Conservation (phyloP, 192 early-diverging fungal genomes). For the Coemansia sp. region DNA sequence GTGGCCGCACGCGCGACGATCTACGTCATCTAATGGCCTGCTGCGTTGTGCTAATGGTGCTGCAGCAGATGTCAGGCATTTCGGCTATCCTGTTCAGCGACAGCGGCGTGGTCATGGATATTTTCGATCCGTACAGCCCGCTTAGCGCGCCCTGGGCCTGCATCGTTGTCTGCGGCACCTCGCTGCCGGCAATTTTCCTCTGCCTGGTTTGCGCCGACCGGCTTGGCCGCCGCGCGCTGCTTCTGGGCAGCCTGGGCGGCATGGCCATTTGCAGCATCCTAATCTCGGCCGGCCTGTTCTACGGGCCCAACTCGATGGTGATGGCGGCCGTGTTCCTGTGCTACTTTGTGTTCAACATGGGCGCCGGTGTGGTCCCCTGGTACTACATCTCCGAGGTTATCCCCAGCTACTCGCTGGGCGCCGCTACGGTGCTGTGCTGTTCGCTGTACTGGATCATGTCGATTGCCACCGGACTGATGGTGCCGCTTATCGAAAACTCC, state of each 20-base stretch:
- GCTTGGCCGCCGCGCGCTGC: conserved; percentile 62
- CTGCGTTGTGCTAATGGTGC: conserved; percentile 55
- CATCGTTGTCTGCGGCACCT: conserved; percentile 58
- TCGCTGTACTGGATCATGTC: conserved; percentile 64
- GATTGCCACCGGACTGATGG: conserved; percentile 49
- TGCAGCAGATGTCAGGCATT: conserved; percentile 72
- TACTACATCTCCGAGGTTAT: conserved; percentile 65
- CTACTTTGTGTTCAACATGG: conserved; percentile 68
- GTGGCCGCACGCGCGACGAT: conserved; percentile 32
- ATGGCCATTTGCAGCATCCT: conserved; percentile 57
- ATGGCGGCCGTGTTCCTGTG: conserved; percentile 62
- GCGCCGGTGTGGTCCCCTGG: conserved; percentile 77
- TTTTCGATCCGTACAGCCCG: conserved; percentile 58
- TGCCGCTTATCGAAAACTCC: conserved; percentile 40
- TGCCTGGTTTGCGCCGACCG: conserved; percentile 60
- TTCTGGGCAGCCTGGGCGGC: conserved; percentile 59
- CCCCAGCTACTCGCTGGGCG: conserved; percentile 63
- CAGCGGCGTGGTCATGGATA: conserved; percentile 47
- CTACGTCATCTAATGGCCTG: conserved; percentile 48
- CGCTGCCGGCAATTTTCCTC: conserved; percentile 58
- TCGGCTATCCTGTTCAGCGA: conserved; percentile 65
- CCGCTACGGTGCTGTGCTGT: conserved; percentile 63
- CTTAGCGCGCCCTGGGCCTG: conserved; percentile 24
- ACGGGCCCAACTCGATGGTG: conserved; percentile 50
- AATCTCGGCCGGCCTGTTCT: conserved; percentile 56